phyloP scores from a whole-genome alignment of 2,329 filamentous ascomycete species.

The Lecanoromycetidae sp. region DNA sequence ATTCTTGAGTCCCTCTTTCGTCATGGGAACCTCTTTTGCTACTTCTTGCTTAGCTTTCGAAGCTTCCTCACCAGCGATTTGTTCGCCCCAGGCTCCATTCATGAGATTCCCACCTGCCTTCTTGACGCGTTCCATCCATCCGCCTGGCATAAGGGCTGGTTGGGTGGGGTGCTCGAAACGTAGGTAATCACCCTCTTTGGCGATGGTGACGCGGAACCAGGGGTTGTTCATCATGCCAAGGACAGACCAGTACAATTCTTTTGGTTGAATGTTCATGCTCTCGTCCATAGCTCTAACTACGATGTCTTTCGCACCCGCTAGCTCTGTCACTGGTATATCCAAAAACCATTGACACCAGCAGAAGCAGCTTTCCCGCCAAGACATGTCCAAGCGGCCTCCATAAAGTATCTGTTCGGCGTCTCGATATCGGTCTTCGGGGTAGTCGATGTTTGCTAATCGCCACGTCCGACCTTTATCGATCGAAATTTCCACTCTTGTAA shows the following conservation, averaged over 20 bases:
- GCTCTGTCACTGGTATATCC: slow-evolving; percentile 49
- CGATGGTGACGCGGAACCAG: slow-evolving; percentile 75
- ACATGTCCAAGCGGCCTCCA: slow-evolving; percentile 67
- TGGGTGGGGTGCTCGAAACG: slow-evolving; percentile 84
- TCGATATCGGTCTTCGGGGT: slow-evolving; percentile 77
- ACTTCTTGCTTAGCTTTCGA: slow-evolving; percentile 37
- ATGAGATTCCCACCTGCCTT: slow-evolving; percentile 65
- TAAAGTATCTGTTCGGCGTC: slow-evolving; percentile 51
- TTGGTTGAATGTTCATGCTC: slow-evolving; percentile 69
- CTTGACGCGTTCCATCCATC: slow-evolving; percentile 91
- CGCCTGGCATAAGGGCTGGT: slow-evolving; percentile 61
- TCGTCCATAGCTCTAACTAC: slow-evolving; percentile 85
- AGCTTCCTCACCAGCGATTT: slow-evolving; percentile 40
- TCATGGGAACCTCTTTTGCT: slow-evolving; percentile 63
- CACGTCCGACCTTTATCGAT: slow-evolving; percentile 73
- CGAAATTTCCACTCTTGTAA: slow-evolving; percentile 73
- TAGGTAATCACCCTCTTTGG: slow-evolving; percentile 51
- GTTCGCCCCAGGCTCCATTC: slow-evolving; percentile 79
- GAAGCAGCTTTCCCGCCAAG: slow-evolving; percentile 68
- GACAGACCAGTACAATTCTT: slow-evolving; percentile 94
- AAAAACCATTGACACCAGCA: slow-evolving; percentile 91
- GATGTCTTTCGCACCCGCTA: slow-evolving; percentile 57
- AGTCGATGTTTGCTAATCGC: slow-evolving; percentile 63
- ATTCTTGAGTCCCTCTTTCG: slow-evolving; percentile 51
- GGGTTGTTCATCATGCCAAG: slow-evolving; percentile 97